These are phyloP conservation scores for Yamagishiella unicocca DNA, from an alignment of 139 green algal species.

Conservation along the genomic window DNA sequence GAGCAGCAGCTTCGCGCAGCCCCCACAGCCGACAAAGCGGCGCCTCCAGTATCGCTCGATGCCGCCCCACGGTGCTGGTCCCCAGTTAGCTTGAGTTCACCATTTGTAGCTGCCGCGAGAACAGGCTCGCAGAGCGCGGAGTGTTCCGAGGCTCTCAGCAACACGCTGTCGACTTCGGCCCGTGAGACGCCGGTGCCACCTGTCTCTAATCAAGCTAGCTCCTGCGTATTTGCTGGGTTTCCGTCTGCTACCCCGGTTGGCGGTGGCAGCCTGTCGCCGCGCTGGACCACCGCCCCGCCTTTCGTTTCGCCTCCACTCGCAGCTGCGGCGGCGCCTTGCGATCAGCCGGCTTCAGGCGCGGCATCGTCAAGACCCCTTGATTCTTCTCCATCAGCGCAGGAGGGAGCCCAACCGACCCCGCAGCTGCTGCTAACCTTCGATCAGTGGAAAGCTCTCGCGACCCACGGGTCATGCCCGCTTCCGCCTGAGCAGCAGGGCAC, in stretches of 20 bases:
- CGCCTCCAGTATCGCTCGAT: too few relatives aligned
- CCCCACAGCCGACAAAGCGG: too few relatives aligned
- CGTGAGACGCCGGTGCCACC: too few relatives aligned
- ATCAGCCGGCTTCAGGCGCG: background rate
- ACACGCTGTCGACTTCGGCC: background rate
- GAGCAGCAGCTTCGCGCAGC: too few relatives aligned
- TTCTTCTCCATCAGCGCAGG: too few relatives aligned
- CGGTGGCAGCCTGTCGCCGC: background rate
- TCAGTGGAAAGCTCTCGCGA: conserved; percentile 6
- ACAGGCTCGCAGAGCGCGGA: too few relatives aligned
- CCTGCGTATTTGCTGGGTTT: background rate
- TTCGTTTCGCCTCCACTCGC: background rate
- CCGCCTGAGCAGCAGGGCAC: background rate
- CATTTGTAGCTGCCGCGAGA: too few relatives aligned
- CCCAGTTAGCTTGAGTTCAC: too few relatives aligned
- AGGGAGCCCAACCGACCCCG: background rate
- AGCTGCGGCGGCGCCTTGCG: background rate
- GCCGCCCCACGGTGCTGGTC: too few relatives aligned
- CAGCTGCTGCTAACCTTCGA: conserved; percentile 9
- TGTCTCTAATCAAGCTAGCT: background rate
- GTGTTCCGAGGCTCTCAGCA: background rate
- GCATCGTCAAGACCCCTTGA: too few relatives aligned
- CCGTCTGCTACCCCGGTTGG: background rate
- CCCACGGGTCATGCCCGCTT: background rate
- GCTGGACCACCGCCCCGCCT: background rate